Base-by-base conservation (phyloP, 371 early-diverging fungal species). In the Rozella allomycis region DNA sequence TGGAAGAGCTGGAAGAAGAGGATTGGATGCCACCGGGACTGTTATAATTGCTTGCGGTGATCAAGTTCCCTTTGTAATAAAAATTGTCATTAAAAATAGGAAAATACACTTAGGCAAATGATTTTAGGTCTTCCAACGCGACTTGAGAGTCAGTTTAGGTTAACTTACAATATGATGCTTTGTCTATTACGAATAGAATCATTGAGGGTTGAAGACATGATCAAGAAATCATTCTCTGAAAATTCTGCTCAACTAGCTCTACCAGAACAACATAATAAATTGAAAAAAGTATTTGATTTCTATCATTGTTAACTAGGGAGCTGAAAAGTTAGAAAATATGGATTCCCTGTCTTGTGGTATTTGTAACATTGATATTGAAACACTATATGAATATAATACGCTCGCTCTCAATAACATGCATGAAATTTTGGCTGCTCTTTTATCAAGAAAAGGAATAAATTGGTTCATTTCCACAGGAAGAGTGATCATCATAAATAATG, bases 151-250 rank as follows among this genome's bases (percentile, higher is more conserved):
- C 96, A 97, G 47, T 99, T 99, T 70, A 71, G 87, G 12, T 54
- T 97, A 31, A 91, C 98, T 0, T 99, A 97, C 58, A 93, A 87
- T 39, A 99, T 97, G 94, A 87, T 98, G 23, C 50, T 98, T 12
- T 96, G 94, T 42, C 50, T 99, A 33, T 65, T 97, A 37, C 75
- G 97, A 33, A 86, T 94, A 2, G 93, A 96, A 42, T 85, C 88
- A 2, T 64, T 99, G 20, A 79, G 85, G 33, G 93, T 97, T 2
- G 86, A 93, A 40, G 96, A 94, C 40, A 81, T 99, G 74, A 87
- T 99, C 47, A 85, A 86, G 41, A 76, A 90, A 33, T 79, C 81
- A 50, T 99, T 99, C 66, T 84, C 79, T 8, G 91, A 90, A 44
- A 77, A 81, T 46, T 50, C 58, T 10, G 55, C 67, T 3, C 88